Conservation (phyloP, 805 yeast genomes). For the Cyberlindnera galapagoensis region DNA sequence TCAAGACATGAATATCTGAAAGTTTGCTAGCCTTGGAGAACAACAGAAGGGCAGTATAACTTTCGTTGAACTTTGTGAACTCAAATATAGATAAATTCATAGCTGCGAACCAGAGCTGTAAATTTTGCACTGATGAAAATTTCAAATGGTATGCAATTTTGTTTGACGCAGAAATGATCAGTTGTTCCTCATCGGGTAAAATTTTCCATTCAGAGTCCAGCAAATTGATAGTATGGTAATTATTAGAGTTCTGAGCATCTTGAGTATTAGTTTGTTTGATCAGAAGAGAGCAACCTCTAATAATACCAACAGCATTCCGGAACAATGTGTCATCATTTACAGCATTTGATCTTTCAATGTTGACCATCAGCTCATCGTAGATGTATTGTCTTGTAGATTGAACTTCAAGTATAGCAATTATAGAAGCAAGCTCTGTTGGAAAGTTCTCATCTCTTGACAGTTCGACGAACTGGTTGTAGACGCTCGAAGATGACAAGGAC, state of each 20-base stretch:
- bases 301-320: conserved; percentile 12
- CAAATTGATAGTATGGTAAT: background rate
- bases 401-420: conserved; percentile 61
- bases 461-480: conserved; percentile 10
- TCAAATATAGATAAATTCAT: conserved; percentile 52
- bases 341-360: conserved; percentile 11
- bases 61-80: conserved; percentile 48
- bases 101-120: conserved; percentile 38
- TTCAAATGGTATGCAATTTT: conserved; percentile 19
- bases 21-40: conserved; percentile 51
- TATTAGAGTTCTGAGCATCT: background rate
- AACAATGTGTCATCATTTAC: conserved; percentile 21
- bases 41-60: conserved; percentile 58
- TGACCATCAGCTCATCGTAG: conserved; percentile 39
- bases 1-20: conserved; percentile 51
- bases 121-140: conserved; percentile 8
- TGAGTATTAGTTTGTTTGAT: conserved; percentile 3
- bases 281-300: conserved; percentile 34
- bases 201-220: no score
- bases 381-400: conserved; percentile 61
- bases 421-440: conserved; percentile 66
- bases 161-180: conserved; percentile 11
- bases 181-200: conserved; percentile 1
- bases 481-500: no score
- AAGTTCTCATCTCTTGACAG: conserved; percentile 13